Evolutionary conservation across 805 yeast genomes (phyloP), one percentile per base, ranked within the genome.

Genomic region (Metschnikowia vanudenii): DNA sequence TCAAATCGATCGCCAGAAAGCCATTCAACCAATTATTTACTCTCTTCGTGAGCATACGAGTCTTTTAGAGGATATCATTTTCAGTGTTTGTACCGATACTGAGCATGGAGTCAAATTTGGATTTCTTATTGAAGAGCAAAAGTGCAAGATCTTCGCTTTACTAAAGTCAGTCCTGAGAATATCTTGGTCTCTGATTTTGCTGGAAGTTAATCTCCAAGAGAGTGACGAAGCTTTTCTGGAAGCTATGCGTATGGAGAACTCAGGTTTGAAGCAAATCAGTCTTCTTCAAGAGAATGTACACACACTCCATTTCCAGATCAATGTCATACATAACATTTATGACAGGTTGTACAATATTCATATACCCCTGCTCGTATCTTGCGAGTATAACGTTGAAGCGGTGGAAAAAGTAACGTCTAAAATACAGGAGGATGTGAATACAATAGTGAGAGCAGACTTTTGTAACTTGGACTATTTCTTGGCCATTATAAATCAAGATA

Each of bases 1-100:
- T 1, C 72, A 69, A 22, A 71, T 88, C 1, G 71, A 79, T 37
- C 75, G 71, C 26, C 69, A 82, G 2, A 70, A 77, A 45, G 65
- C 71, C 26, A 56, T 85, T 0, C 75, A 81, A 41, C 88, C 91
- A 0, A 74, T 75, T 51, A 84, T 86, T 0, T 64, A 74, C 3
- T 67, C 75, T 9, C 50, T 88, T 7, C 60, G 64, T 4, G 91
- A 85, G 47, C 73, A 80, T 7, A 42, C 84, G 3, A 59, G 61
- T 7, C 63, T 73, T 1, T 67, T 82, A 42, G 59, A 68, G 40
- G 51, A 60, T 1, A 49, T 71, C 0, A 48, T 69, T 13, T 19
- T 45, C 1, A 30, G 32, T 4, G 62, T 59, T 6, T 55, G 62
- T 24, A 31, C 41, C 0, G 54, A 58, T 0, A 55, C 73, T n/a